Base-by-base conservation (phyloP, 2,329 filamentous ascomycete genomes). In the Botrytis galanthina region DNA sequence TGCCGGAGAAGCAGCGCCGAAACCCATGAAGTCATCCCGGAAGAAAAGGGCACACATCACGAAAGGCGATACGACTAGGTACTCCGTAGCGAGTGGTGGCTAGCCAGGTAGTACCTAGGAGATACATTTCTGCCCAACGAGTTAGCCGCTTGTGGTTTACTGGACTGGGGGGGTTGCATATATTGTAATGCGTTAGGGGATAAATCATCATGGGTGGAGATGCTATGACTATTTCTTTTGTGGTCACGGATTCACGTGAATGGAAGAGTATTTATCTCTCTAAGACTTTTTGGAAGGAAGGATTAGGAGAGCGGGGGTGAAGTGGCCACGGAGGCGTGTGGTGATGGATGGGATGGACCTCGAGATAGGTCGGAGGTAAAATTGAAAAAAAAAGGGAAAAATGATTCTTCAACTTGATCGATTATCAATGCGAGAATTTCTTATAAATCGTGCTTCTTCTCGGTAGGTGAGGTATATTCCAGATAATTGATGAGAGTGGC, bases 401-500 rank as follows among this genome's bases (percentile, higher is more conserved):
- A 6, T 18, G 0, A 63, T 42, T 44, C 12, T 29, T 42, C 12
- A 1, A 42, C 14, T 44, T 4, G 9, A 22, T 61, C 3, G 20
- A 26, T 37, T 35, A 3, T 16, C 14, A 0, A 61, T 37, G 4
- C 1, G 20, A 3, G 10, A 22, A 16, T 10, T 5, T 35, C 1
- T 10, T 22, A 20, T 22, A 9, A 1, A 35, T 20, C 1, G 1
- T 12, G 16, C 9, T 59, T 59, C 32, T 60, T 60, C 35, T 61
- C 4, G 1, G 6, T 26, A 61, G 4, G 9, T 39, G 14, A 29
- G n/a, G 5, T 54, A 18, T 29, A 18, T 39, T 42, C 1, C 8
- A n/a, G 12, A 42, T n/a, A n/a, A 8, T 18, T 39, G 16, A 4
- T 2, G 0, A 9, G 4, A n/a, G 10, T 1, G 9, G 6, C n/a